phyloP scores from a whole-genome alignment of 1,284 basidiomycete genomes.

The Tremellales sp. region DNA sequence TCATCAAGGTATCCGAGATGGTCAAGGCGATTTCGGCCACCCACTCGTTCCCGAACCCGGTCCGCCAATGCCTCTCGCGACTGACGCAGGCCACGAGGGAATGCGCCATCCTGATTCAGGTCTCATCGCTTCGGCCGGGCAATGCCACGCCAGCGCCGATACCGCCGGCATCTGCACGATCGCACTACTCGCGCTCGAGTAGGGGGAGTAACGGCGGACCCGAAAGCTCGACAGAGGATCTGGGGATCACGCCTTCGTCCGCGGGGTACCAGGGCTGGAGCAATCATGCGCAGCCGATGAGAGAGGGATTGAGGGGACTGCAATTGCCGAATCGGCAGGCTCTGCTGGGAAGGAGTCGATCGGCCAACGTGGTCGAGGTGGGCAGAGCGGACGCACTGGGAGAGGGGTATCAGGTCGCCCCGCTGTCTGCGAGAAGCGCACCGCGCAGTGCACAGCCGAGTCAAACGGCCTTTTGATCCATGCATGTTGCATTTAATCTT shows the following conservation, averaged over 20 bases:
- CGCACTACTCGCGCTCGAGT: background rate
- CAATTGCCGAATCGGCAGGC: slow-evolving; percentile 31
- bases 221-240: slow-evolving; percentile 14
- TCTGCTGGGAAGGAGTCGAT: slow-evolving; percentile 16
- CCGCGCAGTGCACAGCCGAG: too few species aligned
- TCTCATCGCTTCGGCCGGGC: slow-evolving; percentile 39
- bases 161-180: slow-evolving; percentile 2
- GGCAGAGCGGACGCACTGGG: too few species aligned
- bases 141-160: slow-evolving; percentile 20
- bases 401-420: too few species aligned
- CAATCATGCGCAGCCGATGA: background rate
- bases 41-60: slow-evolving; percentile 35
- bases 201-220: background rate
- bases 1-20: slow-evolving; percentile 49
- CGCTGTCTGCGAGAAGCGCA: too few species aligned
- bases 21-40: slow-evolving; percentile 47
- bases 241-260: slow-evolving; percentile 8
- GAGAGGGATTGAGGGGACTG: slow-evolving; percentile 27
- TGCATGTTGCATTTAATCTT: too few species aligned
- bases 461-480: too few species aligned
- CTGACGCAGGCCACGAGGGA: slow-evolving; percentile 51
- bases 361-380: slow-evolving; percentile 14
- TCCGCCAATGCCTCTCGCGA: slow-evolving; percentile 42
- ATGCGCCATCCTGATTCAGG: slow-evolving; percentile 50
- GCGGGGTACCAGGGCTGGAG: slow-evolving; percentile 5